Percentiles rank a stretch among this genome's conserved stretches.
Evolutionary conservation across 2,329 filamentous ascomycete genomes (phyloP).

Genomic region (Niveomyces coronatus): DNA sequence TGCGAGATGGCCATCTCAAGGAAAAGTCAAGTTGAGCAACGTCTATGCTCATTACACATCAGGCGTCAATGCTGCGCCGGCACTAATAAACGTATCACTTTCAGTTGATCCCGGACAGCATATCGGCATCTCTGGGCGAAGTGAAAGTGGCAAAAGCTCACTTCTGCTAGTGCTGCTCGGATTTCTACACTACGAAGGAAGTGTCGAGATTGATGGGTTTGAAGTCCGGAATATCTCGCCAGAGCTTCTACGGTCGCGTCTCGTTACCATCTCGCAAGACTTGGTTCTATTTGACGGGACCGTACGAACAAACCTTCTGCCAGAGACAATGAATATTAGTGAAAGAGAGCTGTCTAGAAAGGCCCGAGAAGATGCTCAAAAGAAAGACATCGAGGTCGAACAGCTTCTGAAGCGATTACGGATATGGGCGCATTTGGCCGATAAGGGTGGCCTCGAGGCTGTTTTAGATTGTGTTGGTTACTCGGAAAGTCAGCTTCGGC

Average conservation of each 20-base stretch:
- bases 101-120: neutral
- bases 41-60: neutral
- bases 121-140: neutral
- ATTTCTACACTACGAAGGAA: neutral
- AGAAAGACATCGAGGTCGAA: neutral
- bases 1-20: neutral
- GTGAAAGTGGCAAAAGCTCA: neutral
- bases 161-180: neutral
- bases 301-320: constrained; percentile 34
- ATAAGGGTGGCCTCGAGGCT: constrained; percentile 18
- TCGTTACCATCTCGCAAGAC: constrained; percentile 36
- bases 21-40: neutral
- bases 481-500: constrained; percentile 16
- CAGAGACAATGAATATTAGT: constrained; percentile 10
- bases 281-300: constrained; percentile 31
- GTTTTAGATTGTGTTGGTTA: constrained; percentile 19
- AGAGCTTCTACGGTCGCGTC: constrained; percentile 27
- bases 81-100: neutral
- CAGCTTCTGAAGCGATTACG: neutral
- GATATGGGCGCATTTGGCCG: neutral
- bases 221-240: constrained; percentile 29
- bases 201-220: constrained; percentile 31
- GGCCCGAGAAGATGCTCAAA: too few relatives aligned
- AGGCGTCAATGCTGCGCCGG: neutral
- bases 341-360: neutral